Percentiles rank a stretch among this genome's conserved stretches.
These are phyloP conservation scores for Cornus florida DNA, from an alignment of 148 eudicot species.

Conservation along the genomic window DNA sequence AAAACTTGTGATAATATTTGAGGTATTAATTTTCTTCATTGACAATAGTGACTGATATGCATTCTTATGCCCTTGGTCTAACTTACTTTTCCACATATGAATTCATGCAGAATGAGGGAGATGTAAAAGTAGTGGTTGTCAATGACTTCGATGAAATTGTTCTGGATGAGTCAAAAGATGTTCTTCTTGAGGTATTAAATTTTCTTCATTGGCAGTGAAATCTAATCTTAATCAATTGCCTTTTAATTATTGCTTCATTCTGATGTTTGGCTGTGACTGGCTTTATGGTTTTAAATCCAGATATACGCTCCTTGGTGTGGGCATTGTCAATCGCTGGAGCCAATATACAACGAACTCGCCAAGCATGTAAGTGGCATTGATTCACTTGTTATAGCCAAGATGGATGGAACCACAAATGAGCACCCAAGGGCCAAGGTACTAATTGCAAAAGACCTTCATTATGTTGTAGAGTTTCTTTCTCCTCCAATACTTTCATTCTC, in stretches of 20 bases:
- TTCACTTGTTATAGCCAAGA: conserved; percentile 55
- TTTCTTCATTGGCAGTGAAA: not conserved
- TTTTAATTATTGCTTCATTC: not conserved
- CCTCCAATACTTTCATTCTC: too few relatives aligned
- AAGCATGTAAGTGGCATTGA: conserved; percentile 40
- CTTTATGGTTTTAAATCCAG: conserved; percentile 16
- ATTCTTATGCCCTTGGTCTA: not conserved
- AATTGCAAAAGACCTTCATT: too few relatives aligned
- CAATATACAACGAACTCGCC: conserved; percentile 47
- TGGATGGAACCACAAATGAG: conserved; percentile 66
- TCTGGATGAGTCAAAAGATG: conserved; percentile 65
- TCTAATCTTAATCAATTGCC: not conserved
- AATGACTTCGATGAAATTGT: conserved; percentile 72
- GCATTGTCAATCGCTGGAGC: conserved; percentile 47
- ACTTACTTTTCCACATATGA: conserved; percentile 9
- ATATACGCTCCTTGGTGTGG: conserved; percentile 64
- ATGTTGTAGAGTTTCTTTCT: too few relatives aligned
- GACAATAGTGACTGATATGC: not conserved
- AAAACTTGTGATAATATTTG: not conserved
- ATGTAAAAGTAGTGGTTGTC: conserved; percentile 83
- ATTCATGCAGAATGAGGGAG: conserved; percentile 63
- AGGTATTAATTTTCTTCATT: too few relatives aligned
- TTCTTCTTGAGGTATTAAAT: conserved; percentile 55
- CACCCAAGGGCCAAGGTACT: conserved; percentile 58
- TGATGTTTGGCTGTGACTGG: not conserved